Percentiles rank a stretch among this genome's conserved stretches.
These are phyloP conservation scores for Boletellus dicymbophilus DNA, from an alignment of 1,284 basidiomycete species.

Conservation along the genomic window DNA sequence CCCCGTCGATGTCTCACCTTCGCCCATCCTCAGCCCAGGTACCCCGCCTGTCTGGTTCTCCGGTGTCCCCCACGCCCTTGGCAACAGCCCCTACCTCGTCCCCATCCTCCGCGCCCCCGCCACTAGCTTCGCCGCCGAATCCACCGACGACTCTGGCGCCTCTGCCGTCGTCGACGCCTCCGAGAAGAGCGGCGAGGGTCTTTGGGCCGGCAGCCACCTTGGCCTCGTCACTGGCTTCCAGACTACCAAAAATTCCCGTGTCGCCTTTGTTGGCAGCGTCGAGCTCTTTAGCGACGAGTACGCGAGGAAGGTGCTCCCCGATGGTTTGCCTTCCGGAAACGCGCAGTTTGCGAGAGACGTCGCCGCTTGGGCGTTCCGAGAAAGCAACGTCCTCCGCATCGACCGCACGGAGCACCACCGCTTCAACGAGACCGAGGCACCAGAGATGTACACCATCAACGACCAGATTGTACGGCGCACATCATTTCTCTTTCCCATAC, in stretches of 20 bases:
- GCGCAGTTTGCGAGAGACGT: slow-evolving; percentile 73
- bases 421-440: slow-evolving; percentile 57
- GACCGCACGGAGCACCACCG: slow-evolving; percentile 76
- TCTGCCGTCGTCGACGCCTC: slow-evolving; percentile 63
- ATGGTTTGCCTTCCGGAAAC: slow-evolving; percentile 72
- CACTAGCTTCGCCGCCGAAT: slow-evolving; percentile 71
- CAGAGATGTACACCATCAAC: slow-evolving; percentile 82
- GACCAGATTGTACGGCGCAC: slow-evolving; percentile 71
- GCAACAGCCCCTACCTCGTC: slow-evolving; percentile 80
- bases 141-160: slow-evolving; percentile 57
- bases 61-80: slow-evolving; percentile 74
- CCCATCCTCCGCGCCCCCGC: slow-evolving; percentile 80
- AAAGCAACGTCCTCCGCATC: slow-evolving; percentile 80
- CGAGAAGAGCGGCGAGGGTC: slow-evolving; percentile 71
- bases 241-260: slow-evolving; percentile 74
- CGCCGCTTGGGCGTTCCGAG: slow-evolving; percentile 90
- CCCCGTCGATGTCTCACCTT: slow-evolving; percentile 50
- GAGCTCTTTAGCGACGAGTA: slow-evolving; percentile 79
- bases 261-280: slow-evolving; percentile 81
- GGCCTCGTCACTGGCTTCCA: slow-evolving; percentile 90
- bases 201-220: slow-evolving; percentile 78
- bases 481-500: slow-evolving; percentile 3
- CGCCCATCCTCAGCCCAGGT: slow-evolving; percentile 48
- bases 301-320: slow-evolving; percentile 58
- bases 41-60: slow-evolving; percentile 72